phyloP scores from a whole-genome alignment of 345 rosid species.

The Combretum micranthum region DNA sequence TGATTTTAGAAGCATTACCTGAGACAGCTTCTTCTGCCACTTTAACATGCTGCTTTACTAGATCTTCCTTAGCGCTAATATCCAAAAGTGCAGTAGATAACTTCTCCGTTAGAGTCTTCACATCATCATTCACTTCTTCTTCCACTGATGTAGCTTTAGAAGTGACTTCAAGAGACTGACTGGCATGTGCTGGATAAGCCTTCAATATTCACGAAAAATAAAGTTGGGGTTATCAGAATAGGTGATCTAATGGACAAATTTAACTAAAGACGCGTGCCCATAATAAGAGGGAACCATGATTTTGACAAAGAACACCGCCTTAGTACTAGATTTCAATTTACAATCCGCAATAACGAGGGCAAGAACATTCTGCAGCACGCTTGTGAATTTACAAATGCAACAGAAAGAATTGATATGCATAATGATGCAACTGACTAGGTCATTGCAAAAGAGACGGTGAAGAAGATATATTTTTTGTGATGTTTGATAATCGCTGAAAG shows the following conservation, averaged over 20 bases:
- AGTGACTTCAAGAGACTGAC: slow-evolving; percentile 56
- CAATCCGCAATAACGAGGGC: too few species aligned
- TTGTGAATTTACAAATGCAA: too few species aligned
- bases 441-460: too few species aligned
- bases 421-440: too few species aligned
- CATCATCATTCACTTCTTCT: slow-evolving; percentile 44
- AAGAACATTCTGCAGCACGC: too few species aligned
- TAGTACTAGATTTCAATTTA: too few species aligned
- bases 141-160: slow-evolving; percentile 35
- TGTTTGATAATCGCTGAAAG: too few species aligned
- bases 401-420: too few species aligned
- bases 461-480: too few species aligned
- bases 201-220: slow-evolving; percentile 17
- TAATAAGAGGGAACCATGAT: too few species aligned
- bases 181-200: slow-evolving; percentile 30
- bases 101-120: slow-evolving; percentile 47
- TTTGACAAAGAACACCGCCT: too few species aligned
- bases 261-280: background rate
- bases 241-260: background rate
- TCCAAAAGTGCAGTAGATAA: slow-evolving; percentile 77
- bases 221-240: slow-evolving; percentile 7
- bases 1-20: slow-evolving; percentile 28
- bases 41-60: slow-evolving; percentile 82
- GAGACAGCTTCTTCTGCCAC: slow-evolving; percentile 98
- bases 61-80: slow-evolving; percentile 70